Conservation (phyloP, 169 alveolate species). For the Cryptosporidium baileyi region DNA sequence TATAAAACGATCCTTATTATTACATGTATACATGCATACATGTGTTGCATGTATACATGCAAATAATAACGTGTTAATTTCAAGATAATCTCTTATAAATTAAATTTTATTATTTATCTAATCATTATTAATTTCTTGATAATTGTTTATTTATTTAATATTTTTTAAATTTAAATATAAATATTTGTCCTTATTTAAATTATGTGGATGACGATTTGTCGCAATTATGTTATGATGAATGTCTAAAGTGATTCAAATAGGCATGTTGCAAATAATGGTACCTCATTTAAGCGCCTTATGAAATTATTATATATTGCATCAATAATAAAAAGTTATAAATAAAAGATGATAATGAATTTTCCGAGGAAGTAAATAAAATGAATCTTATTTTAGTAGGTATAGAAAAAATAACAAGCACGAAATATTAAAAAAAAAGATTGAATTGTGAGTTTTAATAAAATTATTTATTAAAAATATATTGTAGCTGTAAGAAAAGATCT, state of each 20-base stretch:
- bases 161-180: too few relatives aligned
- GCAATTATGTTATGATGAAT: background rate
- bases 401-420: too few relatives aligned
- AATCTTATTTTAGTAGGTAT: too few relatives aligned
- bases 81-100: background rate
- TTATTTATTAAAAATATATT: background rate
- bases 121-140: background rate
- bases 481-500: background rate
- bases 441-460: background rate
- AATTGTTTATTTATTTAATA: too few relatives aligned
- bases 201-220: background rate
- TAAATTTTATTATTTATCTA: background rate
- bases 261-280: background rate
- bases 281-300: constrained; percentile 11
- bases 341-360: background rate
- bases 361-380: too few relatives aligned
- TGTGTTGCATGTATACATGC: constrained; percentile 50
- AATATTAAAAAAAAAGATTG: too few relatives aligned
- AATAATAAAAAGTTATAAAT: constrained; percentile 48
- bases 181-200: too few relatives aligned
- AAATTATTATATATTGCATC: constrained; percentile 50
- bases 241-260: background rate
- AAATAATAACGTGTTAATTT: too few relatives aligned
- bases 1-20: constrained; percentile 39
- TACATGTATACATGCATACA: constrained; percentile 44